A percentile compares a stretch with the other conserved stretches of the same genome.
Evolutionary conservation across 2,329 filamentous ascomycete genomes (phyloP).

Genomic region (Parascedosporium putredinis): DNA sequence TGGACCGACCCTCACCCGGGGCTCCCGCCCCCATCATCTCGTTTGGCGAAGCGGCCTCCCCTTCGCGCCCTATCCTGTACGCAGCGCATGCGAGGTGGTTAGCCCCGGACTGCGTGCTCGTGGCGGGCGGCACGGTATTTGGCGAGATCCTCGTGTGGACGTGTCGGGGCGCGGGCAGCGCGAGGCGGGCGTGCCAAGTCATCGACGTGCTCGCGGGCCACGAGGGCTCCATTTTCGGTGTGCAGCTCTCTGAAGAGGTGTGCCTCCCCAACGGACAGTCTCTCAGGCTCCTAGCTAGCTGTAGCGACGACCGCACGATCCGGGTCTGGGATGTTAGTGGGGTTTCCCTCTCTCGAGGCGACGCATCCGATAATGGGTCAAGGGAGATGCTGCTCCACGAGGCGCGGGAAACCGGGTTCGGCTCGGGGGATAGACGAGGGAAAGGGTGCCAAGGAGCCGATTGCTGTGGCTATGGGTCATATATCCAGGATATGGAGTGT

Average conservation of each 20-base stretch:
- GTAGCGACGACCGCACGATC: constrained; percentile 89
- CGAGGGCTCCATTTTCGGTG: constrained; percentile 88
- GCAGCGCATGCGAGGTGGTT: constrained; percentile 65
- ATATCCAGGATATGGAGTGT: constrained; percentile 83
- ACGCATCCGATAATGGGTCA: constrained; percentile 19
- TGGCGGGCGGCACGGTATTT: constrained; percentile 87
- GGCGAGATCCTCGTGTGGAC: constrained; percentile 91
- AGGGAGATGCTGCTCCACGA: constrained; percentile 19
- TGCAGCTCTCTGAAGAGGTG: constrained; percentile 59
- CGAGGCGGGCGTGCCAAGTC: constrained; percentile 25
- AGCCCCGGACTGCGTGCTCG: constrained; percentile 47
- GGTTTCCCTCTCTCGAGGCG: constrained; percentile 16
- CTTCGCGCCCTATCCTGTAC: constrained; percentile 77
- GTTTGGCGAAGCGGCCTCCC: constrained; percentile 45
- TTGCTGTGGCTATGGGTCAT: constrained; percentile 77
- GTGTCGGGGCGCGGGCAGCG: constrained; percentile 35
- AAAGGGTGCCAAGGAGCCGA: constrained; percentile 21
- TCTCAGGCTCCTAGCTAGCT: constrained; percentile 68
- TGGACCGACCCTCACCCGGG: constrained; percentile 18
- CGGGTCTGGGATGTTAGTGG: constrained; percentile 76
- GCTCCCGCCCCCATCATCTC: constrained; percentile 15
- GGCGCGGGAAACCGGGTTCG: constrained; percentile 54
- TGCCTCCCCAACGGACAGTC: constrained; percentile 23
- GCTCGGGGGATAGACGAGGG: constrained; percentile 18
- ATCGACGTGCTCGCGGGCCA: constrained; percentile 55